Evolutionary conservation across 2,329 filamentous ascomycete species (phyloP), one percentile per base, ranked within the genome.

Genomic region (Colletotrichum coccodes): DNA sequence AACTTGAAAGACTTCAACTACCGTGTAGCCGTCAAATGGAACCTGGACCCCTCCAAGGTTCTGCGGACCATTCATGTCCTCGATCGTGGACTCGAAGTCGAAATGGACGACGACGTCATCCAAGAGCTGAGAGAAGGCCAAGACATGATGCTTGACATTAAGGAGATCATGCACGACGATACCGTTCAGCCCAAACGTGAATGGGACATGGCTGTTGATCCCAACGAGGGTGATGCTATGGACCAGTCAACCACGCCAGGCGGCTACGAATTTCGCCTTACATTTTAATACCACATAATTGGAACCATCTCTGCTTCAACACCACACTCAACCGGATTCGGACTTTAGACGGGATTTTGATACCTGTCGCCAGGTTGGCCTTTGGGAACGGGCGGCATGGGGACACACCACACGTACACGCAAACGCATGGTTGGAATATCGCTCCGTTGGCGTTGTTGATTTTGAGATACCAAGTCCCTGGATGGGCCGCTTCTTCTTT

Each of bases 71-170:
- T 97, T 5, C 93, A 90, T 65, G 84, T 94, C 60, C 91, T 93
- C 47, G 85, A 90, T 16, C 90, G 90, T 71, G 94, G 94, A 0
- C 81, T 98, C 1, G 90, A 94, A 75, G 90, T 98, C 63, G 89
- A 97, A 76, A 87, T 98, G 74, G 96, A 98, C 75, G 94, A 98
- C 75, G 94, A 98, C 71, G 91, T 97, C 54, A 89, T 98, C 36
- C 88, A 88, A 50, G 92, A 95, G 78, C 84, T 98, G 60, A 88
- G 90, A 2, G 96, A 99, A 81, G 95, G 94, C 36, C 94, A 98
- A 79, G 95, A 97, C 76, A 96, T 98, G 92, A 88, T 91, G 67
- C 86, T 93, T 65, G 91, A 96, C 73, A 84, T 93, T 47, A 77
- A 78, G 21, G 84, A 88, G 72, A 75, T 83, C n/a, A 74, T 78